Conservation (phyloP, 2,329 filamentous ascomycete genomes). For the Aureobasidium leucospermi region DNA sequence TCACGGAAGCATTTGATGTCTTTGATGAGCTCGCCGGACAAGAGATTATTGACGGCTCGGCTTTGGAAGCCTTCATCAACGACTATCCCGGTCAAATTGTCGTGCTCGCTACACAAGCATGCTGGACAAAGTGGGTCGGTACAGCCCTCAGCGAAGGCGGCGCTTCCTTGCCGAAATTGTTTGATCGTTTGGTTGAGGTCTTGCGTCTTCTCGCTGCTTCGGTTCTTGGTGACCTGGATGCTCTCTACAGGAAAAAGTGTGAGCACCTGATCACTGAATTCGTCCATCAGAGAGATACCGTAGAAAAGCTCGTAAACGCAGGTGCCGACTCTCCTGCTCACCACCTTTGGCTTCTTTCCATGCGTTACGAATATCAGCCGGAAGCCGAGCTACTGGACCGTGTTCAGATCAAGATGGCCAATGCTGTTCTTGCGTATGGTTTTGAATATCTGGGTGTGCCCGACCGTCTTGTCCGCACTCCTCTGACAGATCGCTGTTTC, state of each 20-base stretch:
- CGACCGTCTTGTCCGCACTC: conserved; percentile 91
- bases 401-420: conserved; percentile 91
- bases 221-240: conserved; percentile 80
- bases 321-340: conserved; percentile 71
- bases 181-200: conserved; percentile 75
- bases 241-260: conserved; percentile 88
- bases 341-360: conserved; percentile 89
- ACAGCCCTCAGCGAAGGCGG: conserved; percentile 67
- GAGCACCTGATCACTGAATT: conserved; percentile 98
- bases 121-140: conserved; percentile 86
- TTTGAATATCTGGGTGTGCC: conserved; percentile 97
- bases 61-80: conserved; percentile 72
- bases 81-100: conserved; percentile 90
- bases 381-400: conserved; percentile 77
- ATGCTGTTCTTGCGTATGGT: conserved; percentile 88
- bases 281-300: conserved; percentile 91
- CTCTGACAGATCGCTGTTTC: conserved; percentile 96
- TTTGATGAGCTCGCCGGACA: conserved; percentile 73
- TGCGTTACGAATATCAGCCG: conserved; percentile 86
- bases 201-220: conserved; percentile 80
- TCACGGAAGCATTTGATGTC: conserved; percentile 76
- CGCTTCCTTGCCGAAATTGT: conserved; percentile 59
- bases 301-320: conserved; percentile 73
- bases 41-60: conserved; percentile 59
- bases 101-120: conserved; percentile 85